Evolutionary conservation across 306 rosid species (phyloP).

Genomic region (Morella rubra): DNA sequence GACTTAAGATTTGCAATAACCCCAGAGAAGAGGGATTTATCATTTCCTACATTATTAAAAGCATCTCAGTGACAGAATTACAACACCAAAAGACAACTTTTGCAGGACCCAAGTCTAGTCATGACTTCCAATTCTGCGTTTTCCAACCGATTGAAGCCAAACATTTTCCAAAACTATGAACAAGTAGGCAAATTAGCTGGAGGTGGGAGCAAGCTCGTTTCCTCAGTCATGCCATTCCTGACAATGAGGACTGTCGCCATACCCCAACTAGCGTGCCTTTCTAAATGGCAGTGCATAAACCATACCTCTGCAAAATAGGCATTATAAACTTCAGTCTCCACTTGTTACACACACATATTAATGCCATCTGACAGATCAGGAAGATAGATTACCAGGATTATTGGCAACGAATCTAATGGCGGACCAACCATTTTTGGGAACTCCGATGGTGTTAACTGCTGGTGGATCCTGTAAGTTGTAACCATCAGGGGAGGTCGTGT

Average conservation of each 20-base stretch:
- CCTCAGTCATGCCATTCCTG: slow-evolving; percentile 26
- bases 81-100: too few species aligned
- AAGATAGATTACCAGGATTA: slow-evolving; percentile 44
- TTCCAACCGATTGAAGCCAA: too few species aligned
- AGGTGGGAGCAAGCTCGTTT: slow-evolving; percentile 29
- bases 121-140: too few species aligned
- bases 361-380: too few species aligned
- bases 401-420: slow-evolving; percentile 30
- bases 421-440: slow-evolving; percentile 37
- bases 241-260: slow-evolving; percentile 40
- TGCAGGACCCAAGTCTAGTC: too few species aligned
- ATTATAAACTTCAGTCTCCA: too few species aligned
- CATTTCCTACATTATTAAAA: too few species aligned
- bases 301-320: slow-evolving; percentile 40
- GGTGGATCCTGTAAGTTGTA: slow-evolving; percentile 41
- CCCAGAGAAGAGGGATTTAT: too few species aligned
- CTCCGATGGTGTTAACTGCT: slow-evolving; percentile 23
- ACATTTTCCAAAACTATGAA: not conserved
- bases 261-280: slow-evolving; percentile 43
- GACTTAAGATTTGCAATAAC: too few species aligned
- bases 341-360: too few species aligned
- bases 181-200: slow-evolving; percentile 40
- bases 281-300: slow-evolving; percentile 48
- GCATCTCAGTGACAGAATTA: too few species aligned
- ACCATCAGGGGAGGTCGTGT: not conserved